Percentiles rank a stretch among this genome's conserved stretches.
Evolutionary conservation across 2,329 filamentous ascomycete species (phyloP).

Genomic region (Penicillium sclerotigenum): DNA sequence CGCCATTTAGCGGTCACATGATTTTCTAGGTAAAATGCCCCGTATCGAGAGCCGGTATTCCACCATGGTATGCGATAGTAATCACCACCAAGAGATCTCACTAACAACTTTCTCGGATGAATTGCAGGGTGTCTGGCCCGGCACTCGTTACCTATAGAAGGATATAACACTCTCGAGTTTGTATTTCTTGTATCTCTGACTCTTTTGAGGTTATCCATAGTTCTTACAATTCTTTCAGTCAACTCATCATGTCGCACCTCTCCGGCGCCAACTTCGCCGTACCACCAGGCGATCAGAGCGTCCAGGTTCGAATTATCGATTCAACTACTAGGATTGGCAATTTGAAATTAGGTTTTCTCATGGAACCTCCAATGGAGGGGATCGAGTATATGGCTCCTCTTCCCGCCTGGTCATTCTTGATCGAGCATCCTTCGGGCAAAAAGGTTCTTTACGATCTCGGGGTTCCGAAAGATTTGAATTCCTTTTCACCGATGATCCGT

Average conservation of each 20-base stretch:
- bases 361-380: conserved; percentile 10
- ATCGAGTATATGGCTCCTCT: not conserved
- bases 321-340: conserved; percentile 6
- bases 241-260: not conserved
- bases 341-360: not conserved
- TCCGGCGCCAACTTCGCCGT: not conserved
- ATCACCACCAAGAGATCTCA: too few relatives aligned
- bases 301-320: conserved; percentile 14
- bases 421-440: conserved; percentile 33
- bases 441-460: conserved; percentile 50
- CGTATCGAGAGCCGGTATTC: too few relatives aligned
- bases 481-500: conserved; percentile 30
- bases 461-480: conserved; percentile 46
- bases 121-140: too few relatives aligned
- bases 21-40: too few relatives aligned
- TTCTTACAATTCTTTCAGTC: not conserved
- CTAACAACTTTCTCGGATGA: too few relatives aligned
- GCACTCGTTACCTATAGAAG: too few relatives aligned
- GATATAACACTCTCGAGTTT: not conserved
- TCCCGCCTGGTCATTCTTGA: conserved; percentile 21
- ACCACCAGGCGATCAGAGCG: not conserved
- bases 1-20: too few relatives aligned
- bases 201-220: not conserved
- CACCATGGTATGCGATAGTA: too few relatives aligned
- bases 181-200: not conserved